Conservation (phyloP, 352 stramenopile species). For the Blastocystis sp. region DNA sequence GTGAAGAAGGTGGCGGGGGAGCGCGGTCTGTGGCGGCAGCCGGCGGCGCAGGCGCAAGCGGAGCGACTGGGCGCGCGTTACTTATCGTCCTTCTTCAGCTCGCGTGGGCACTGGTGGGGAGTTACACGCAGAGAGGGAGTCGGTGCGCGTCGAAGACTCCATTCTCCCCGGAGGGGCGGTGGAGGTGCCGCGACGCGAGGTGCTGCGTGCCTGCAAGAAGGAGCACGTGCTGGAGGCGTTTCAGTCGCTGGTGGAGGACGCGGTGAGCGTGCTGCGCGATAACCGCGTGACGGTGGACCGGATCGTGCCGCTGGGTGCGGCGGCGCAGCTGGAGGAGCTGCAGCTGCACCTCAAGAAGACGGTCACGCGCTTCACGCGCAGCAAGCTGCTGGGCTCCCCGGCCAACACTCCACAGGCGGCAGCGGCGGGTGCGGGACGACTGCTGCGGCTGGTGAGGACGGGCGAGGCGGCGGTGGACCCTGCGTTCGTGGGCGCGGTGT, state of each 20-base stretch:
- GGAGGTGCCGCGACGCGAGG: not conserved
- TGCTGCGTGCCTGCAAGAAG: not conserved
- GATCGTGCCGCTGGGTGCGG: not conserved
- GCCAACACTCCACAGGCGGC: not conserved
- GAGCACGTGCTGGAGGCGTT: conserved; percentile 13
- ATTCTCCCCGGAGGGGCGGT: not conserved
- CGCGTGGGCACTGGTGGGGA: not conserved
- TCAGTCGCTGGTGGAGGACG: not conserved
- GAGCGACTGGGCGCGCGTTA: not conserved
- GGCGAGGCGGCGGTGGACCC: not conserved
- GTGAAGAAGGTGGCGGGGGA: not conserved
- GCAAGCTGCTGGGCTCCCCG: not conserved
- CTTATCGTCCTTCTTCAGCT: not conserved
- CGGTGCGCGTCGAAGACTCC: not conserved
- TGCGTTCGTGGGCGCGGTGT: conserved; percentile 12
- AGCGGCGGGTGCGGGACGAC: not conserved
- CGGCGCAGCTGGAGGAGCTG: not conserved
- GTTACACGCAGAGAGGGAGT: not conserved
- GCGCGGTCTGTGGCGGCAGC: not conserved
- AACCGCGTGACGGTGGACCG: not conserved
- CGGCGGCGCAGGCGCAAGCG: not conserved
- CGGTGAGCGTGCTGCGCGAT: not conserved
- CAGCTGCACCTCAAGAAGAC: not conserved
- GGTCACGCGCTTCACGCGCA: not conserved
- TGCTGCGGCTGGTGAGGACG: not conserved